Evolutionary conservation across 2,329 filamentous ascomycete species (phyloP), one percentile per base, ranked within the genome.

Genomic region (Cadophora malorum): DNA sequence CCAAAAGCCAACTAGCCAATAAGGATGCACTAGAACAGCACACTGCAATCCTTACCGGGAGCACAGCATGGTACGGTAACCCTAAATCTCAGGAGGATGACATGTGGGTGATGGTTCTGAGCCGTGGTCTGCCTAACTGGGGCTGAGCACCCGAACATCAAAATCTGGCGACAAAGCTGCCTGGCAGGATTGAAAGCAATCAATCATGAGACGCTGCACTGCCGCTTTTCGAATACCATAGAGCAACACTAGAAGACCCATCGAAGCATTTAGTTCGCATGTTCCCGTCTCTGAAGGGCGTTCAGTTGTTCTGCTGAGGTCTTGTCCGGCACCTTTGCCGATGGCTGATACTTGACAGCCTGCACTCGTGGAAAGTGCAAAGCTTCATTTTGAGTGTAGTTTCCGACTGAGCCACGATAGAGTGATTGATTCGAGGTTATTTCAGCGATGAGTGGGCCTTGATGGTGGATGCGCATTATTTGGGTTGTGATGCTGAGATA

Each of bases 201-300:
- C 16, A 33, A 62, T 62, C 59, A 49, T 62, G 59, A 62, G 59
- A 50, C 59, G 25, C 41, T 50, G 28, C 59, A 62, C 59, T 62
- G 59, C 45, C 59, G 41, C 41, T 0, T 9, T 59, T 33, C 6
- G 4, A 14, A 4, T 16, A 21, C 23, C 12, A 31, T 12, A 49
- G 38, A 62, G 35, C 19, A 50, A 33, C 33, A 8, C 2, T n/a
- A 31, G 41, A 62, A 49, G 16, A 31, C 35, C 23, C 41, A 23
- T 33, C 21, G 59, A 62, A 33, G 41, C 23, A 28, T 49, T 62
- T 28, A 49, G 58, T 12, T 49, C 59, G 25, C 50, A 33, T 31
- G 2, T 49, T 49, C 6, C 41, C 41, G 41, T 35, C 16, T 8
- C 50, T 49, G 59, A 21, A 62, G 35, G 12, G 38, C 23, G 35